phyloP scores from a whole-genome alignment of 2,329 filamentous ascomycete genomes.

The Tolypocladium endophyticum region DNA sequence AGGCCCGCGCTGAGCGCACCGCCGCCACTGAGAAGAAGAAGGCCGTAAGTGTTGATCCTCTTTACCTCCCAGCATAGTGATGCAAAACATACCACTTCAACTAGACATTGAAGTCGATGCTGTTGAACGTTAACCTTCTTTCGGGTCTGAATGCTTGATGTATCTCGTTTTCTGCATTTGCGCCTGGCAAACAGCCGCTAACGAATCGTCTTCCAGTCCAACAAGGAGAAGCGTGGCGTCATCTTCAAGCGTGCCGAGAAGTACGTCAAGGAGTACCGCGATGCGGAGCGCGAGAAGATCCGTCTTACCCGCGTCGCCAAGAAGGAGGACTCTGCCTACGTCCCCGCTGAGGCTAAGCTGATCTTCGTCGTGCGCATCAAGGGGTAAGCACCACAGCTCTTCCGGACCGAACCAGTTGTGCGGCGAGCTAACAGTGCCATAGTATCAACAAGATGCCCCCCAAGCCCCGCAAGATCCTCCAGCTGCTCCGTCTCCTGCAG shows the following conservation, averaged over 20 bases:
- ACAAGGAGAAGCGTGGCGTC: constrained; percentile 95
- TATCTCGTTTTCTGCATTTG: constrained; percentile 8
- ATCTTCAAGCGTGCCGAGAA: constrained; percentile 99
- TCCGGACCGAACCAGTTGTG: no score
- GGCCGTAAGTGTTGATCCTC: constrained; percentile 59
- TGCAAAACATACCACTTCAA: constrained; percentile 82
- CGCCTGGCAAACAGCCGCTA: constrained; percentile 17
- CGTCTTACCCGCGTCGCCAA: constrained; percentile 83
- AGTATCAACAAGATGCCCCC: constrained; percentile 99
- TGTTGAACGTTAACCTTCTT: constrained; percentile 99
- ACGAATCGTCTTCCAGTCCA: constrained; percentile 53
- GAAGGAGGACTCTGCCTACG: constrained; percentile 86
- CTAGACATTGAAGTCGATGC: constrained; percentile 85
- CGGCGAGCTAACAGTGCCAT: constrained; percentile 4
- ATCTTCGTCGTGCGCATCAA: constrained; percentile 99
- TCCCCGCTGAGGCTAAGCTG: constrained; percentile 89
- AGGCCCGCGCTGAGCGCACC: constrained; percentile 83
- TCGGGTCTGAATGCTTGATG: constrained; percentile 74
- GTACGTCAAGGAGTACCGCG: constrained; percentile 99
- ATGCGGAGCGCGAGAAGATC: constrained; percentile 96
- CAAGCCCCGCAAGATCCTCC: constrained; percentile 99
- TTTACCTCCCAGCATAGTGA: constrained; percentile 47
- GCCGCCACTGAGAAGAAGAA: constrained; percentile 78
- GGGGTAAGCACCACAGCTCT: constrained; percentile 46
- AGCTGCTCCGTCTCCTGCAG: constrained; percentile 97